A percentile compares a stretch with the other conserved stretches of the same genome.
phyloP scores from a whole-genome alignment of 2,329 filamentous ascomycete genomes.

The Cladobotryum protrusum region DNA sequence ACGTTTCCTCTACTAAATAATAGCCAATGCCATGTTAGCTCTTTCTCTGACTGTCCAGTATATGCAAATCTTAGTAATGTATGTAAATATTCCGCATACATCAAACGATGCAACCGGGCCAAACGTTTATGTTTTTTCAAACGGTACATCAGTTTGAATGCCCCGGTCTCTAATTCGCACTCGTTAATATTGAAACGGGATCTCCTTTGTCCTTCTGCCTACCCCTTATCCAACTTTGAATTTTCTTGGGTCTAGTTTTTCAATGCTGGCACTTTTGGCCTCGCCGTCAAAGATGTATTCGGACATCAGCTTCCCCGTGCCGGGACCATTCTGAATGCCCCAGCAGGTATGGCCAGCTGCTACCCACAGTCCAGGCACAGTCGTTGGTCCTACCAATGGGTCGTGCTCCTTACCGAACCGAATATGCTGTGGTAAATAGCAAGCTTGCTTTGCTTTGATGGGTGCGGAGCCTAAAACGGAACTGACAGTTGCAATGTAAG shows the following conservation, averaged over 20 bases:
- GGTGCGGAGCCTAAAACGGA: slow-evolving; percentile 61
- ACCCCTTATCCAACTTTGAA: slow-evolving; percentile 42
- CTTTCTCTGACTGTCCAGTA: too few species aligned
- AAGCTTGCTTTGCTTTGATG: slow-evolving; percentile 75
- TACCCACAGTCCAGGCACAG: slow-evolving; percentile 67
- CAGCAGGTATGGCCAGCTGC: slow-evolving; percentile 94
- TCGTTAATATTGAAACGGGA: too few species aligned
- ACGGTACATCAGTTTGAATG: too few species aligned
- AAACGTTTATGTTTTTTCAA: too few species aligned
- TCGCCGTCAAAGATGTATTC: slow-evolving; percentile 71
- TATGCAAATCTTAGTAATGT: too few species aligned
- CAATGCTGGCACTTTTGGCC: slow-evolving; percentile 61
- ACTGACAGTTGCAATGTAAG: slow-evolving; percentile 65
- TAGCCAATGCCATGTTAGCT: too few species aligned
- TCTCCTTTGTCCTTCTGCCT: neutral
- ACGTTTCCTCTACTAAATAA: too few species aligned
- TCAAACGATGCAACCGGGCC: too few species aligned
- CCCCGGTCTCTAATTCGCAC: too few species aligned
- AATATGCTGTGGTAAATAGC: slow-evolving; percentile 79
- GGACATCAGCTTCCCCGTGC: slow-evolving; percentile 73
- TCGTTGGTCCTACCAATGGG: slow-evolving; percentile 72
- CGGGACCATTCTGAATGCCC: slow-evolving; percentile 95
- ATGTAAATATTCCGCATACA: too few species aligned
- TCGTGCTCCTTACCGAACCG: slow-evolving; percentile 53
- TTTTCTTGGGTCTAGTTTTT: slow-evolving; percentile 59